Evolutionary conservation across 495 filamentous ascomycete species (phyloP).

Genomic region (Penicillium lividum): DNA sequence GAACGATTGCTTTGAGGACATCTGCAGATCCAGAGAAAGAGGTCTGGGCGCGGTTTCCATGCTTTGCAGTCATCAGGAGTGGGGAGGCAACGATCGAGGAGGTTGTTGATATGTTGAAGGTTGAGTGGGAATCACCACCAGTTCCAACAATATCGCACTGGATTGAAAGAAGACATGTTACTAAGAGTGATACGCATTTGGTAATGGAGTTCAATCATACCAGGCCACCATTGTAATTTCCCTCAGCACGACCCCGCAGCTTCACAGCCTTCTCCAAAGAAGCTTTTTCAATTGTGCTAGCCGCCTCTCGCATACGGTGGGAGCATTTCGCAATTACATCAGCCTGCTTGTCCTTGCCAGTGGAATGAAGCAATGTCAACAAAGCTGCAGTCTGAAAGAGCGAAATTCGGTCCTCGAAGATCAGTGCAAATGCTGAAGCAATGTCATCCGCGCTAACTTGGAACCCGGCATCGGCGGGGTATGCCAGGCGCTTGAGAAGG

Average conservation of each 20-base stretch:
- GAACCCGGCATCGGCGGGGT: conserved; percentile 57
- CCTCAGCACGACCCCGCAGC: conserved; percentile 58
- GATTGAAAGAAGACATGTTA: not conserved
- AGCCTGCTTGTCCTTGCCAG: conserved; percentile 71
- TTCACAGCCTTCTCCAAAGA: conserved; percentile 60
- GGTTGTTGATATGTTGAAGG: conserved; percentile 96
- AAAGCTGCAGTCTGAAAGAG: conserved; percentile 81
- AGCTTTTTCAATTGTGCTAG: conserved; percentile 62
- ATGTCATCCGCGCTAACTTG: conserved; percentile 76
- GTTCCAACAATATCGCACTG: conserved; percentile 98
- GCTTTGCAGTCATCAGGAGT: conserved; percentile 81
- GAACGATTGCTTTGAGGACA: conserved; percentile 71
- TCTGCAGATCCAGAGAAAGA: conserved; percentile 96
- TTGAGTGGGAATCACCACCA: conserved; percentile 93
- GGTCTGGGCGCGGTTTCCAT: conserved; percentile 94
- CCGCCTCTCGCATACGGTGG: conserved; percentile 66
- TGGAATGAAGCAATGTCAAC: conserved; percentile 86
- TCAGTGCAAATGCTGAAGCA: conserved; percentile 79
- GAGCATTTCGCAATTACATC: conserved; percentile 81
- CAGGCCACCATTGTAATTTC: conserved; percentile 69
- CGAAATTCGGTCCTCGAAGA: conserved; percentile 83
- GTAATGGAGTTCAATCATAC: conserved; percentile 39
- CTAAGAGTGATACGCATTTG: not conserved
- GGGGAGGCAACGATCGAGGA: conserved; percentile 88
- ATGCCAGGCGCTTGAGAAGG: conserved; percentile 73